A percentile compares a stretch with the other conserved stretches of the same genome.
Conservation (phyloP, 306 rosid genomes). For the Lotus japonicus region DNA sequence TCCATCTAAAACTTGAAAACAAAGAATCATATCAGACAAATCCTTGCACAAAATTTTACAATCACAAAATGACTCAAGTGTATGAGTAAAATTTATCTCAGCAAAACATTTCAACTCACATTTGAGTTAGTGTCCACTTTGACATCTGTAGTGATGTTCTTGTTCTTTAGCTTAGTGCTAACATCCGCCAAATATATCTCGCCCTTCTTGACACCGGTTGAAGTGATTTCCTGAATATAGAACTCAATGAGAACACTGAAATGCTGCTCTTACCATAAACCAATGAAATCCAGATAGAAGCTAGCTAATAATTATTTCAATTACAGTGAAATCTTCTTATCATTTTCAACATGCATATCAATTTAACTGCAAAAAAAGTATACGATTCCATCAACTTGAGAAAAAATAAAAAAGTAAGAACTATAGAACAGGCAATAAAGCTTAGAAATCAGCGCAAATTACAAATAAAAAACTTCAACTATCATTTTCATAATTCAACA, state of each 20-base stretch:
- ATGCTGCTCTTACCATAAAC: not conserved
- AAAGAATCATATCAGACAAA: not conserved
- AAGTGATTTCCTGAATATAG: slow-evolving; percentile 59
- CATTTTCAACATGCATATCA: too few species aligned
- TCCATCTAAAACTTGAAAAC: not conserved
- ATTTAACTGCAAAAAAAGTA: too few species aligned
- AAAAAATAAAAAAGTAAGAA: too few species aligned
- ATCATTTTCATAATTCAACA: too few species aligned
- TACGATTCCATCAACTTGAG: too few species aligned
- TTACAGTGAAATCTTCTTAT: too few species aligned
- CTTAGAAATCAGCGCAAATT: too few species aligned
- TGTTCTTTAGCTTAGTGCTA: slow-evolving; percentile 78
- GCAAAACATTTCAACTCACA: slow-evolving; percentile 36
- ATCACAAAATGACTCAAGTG: too few species aligned
- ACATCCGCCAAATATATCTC: slow-evolving; percentile 69
- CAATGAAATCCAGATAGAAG: not conserved
- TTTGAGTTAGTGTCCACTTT: slow-evolving; percentile 89
- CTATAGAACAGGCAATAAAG: too few species aligned
- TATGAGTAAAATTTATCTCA: too few species aligned
- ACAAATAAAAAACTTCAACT: not conserved
- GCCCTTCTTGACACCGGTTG: slow-evolving; percentile 76
- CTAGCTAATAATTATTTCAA: not conserved
- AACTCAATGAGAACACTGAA: not conserved
- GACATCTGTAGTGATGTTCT: slow-evolving; percentile 82
- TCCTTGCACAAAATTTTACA: not conserved